Percentiles rank a stretch among this genome's conserved stretches.
Evolutionary conservation across 2,329 filamentous ascomycete genomes (phyloP).

Genomic region (Fusarium liriodendri): DNA sequence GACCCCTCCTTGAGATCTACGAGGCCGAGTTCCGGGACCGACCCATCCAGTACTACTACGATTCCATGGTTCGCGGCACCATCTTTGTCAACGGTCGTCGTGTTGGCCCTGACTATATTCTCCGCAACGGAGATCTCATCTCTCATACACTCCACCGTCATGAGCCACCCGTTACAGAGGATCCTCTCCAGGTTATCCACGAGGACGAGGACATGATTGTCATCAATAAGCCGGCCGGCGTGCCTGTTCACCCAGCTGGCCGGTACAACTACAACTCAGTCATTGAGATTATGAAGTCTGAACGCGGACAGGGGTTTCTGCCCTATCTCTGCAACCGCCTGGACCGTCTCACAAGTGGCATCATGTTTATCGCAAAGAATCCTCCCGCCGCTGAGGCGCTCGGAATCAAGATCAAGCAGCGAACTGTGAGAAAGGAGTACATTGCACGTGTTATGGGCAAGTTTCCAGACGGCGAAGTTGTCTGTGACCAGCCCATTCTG

Average conservation of each 20-base stretch:
- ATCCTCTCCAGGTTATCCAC: conserved; percentile 84
- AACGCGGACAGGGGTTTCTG: conserved; percentile 67
- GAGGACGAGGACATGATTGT: conserved; percentile 95
- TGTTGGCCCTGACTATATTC: conserved; percentile 73
- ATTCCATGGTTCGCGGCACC: conserved; percentile 82
- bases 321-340: conserved; percentile 88
- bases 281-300: conserved; percentile 90
- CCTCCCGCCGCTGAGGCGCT: conserved; percentile 82
- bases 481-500: conserved; percentile 94
- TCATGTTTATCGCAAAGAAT: conserved; percentile 98
- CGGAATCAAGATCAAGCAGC: conserved; percentile 78
- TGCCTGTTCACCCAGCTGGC: conserved; percentile 94
- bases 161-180: conserved; percentile 89
- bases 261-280: conserved; percentile 97
- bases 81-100: conserved; percentile 84
- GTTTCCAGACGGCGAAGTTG: conserved; percentile 90
- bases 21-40: conserved; percentile 92
- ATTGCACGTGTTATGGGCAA: conserved; percentile 89
- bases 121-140: conserved; percentile 91
- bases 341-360: conserved; percentile 91
- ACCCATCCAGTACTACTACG: conserved; percentile 85
- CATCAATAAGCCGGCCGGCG: conserved; percentile 94
- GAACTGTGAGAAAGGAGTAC: conserved; percentile 95
- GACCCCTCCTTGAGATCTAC: conserved; percentile 87
- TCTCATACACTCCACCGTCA: conserved; percentile 95